Conservation (phyloP, 1,284 basidiomycete species). For the Salmacisia buchloeana region DNA sequence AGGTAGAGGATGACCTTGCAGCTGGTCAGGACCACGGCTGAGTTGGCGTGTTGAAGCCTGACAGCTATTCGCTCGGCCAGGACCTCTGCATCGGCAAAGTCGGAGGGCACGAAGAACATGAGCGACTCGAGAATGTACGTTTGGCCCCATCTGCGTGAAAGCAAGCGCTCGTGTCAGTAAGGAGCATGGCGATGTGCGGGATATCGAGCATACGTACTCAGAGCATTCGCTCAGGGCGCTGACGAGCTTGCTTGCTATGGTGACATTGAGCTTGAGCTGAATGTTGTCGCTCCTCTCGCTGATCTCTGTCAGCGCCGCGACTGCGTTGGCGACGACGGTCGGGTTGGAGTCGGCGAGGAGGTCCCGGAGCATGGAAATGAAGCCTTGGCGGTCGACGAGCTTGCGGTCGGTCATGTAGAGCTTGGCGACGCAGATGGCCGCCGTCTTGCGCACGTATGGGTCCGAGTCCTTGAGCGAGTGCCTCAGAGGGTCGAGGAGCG, state of each 20-base stretch:
- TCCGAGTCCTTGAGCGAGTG: constrained; percentile 83
- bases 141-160: constrained; percentile 72
- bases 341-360: constrained; percentile 87
- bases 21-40: constrained; percentile 86
- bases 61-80: constrained; percentile 89
- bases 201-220: neutral
- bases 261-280: constrained; percentile 70
- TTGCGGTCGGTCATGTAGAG: constrained; percentile 78
- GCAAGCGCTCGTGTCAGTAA: neutral
- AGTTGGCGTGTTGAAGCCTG: constrained; percentile 85
- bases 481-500: constrained; percentile 74
- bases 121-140: constrained; percentile 95
- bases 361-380: constrained; percentile 77
- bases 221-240: constrained; percentile 81
- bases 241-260: constrained; percentile 75
- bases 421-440: constrained; percentile 85
- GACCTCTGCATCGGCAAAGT: constrained; percentile 79
- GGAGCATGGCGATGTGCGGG: constrained; percentile 3
- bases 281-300: constrained; percentile 83
- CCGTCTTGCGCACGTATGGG: constrained; percentile 92
- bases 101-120: constrained; percentile 83
- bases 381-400: constrained; percentile 74
- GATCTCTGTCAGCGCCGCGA: constrained; percentile 83
- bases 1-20: constrained; percentile 93
- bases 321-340: constrained; percentile 88